Conservation (phyloP, 2,329 filamentous ascomycete species). For the Botrytis sinoallii region DNA sequence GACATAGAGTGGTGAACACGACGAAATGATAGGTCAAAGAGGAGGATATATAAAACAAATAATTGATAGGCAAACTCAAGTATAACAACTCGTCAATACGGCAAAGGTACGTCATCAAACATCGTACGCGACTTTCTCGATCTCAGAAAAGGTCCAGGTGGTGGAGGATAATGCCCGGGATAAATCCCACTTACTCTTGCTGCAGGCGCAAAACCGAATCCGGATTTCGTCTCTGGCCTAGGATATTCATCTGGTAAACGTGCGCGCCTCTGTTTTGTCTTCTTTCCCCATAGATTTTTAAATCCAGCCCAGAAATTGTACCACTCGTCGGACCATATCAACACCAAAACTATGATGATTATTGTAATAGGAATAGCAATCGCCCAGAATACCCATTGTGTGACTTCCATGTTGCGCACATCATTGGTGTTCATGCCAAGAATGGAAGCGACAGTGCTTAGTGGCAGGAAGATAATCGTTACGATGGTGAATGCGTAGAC, state of each 20-base stretch:
- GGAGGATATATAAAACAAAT: not conserved
- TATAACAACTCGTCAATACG: not conserved
- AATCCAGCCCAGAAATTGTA: not conserved
- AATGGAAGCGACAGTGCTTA: constrained; percentile 35
- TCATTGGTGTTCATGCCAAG: constrained; percentile 39
- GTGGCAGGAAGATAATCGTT: constrained; percentile 39
- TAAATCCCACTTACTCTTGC: not conserved
- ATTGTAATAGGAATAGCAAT: constrained; percentile 35
- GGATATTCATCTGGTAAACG: not conserved
- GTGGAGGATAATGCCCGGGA: not conserved
- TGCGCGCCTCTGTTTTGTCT: not conserved
- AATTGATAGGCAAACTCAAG: not conserved
- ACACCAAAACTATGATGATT: constrained; percentile 28
- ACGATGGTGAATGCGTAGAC: constrained; percentile 38
- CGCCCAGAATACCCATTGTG: constrained; percentile 38
- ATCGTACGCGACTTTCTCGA: not conserved
- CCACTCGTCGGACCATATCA: constrained; percentile 29
- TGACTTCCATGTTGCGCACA: constrained; percentile 32
- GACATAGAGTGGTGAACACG: not conserved
- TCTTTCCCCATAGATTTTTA: not conserved
- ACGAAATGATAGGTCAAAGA: not conserved
- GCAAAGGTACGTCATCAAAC: not conserved
- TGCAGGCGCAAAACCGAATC: not conserved
- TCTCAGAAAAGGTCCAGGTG: not conserved
- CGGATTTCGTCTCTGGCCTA: not conserved